Percentiles rank a stretch among this genome's conserved stretches.
These are phyloP conservation scores for Flaveria robusta DNA, from an alignment of 129 eudicot genomes.

Conservation along the genomic window DNA sequence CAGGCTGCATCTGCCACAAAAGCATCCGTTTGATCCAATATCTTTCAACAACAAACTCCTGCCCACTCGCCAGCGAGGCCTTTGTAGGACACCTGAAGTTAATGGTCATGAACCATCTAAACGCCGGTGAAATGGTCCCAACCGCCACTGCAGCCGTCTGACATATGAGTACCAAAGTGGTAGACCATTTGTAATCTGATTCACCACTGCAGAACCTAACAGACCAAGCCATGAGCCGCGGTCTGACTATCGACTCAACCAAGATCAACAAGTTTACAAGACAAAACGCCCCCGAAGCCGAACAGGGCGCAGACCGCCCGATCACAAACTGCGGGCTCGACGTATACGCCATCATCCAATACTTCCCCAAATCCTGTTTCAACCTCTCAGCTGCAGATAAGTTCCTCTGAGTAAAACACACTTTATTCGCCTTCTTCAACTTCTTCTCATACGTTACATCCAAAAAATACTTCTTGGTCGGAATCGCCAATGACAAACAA, in stretches of 20 bases:
- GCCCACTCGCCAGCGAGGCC: conserved; percentile 24
- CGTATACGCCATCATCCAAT: conserved; percentile 68
- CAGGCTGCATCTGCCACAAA: conserved; percentile 52
- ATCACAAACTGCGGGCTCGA: conserved; percentile 62
- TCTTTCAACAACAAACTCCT: conserved; percentile 46
- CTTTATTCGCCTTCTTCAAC: conserved; percentile 40
- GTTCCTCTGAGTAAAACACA: conserved; percentile 30
- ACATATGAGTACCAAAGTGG: conserved; percentile 38
- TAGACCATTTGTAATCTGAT: conserved; percentile 62
- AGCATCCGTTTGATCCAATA: conserved; percentile 49
- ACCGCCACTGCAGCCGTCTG: conserved; percentile 49
- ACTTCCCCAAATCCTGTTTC: conserved; percentile 37
- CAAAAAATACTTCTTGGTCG: conserved; percentile 51
- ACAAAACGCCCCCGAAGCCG: conserved; percentile 60
- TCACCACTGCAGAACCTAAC: conserved; percentile 45
- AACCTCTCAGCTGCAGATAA: conserved; percentile 27
- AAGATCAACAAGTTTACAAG: conserved; percentile 40
- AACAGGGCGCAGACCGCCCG: conserved; percentile 56
- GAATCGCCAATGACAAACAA: conserved; percentile 54
- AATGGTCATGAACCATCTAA: conserved; percentile 57
- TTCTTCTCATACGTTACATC: conserved; percentile 46
- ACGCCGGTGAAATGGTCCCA: conserved; percentile 68
- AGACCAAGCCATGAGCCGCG: conserved; percentile 42
- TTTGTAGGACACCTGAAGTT: conserved; percentile 44
- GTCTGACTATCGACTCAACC: conserved; percentile 42